Percentiles rank a stretch among this genome's conserved stretches.
Conservation (phyloP, 306 rosid genomes). For the Quercus glauca region DNA sequence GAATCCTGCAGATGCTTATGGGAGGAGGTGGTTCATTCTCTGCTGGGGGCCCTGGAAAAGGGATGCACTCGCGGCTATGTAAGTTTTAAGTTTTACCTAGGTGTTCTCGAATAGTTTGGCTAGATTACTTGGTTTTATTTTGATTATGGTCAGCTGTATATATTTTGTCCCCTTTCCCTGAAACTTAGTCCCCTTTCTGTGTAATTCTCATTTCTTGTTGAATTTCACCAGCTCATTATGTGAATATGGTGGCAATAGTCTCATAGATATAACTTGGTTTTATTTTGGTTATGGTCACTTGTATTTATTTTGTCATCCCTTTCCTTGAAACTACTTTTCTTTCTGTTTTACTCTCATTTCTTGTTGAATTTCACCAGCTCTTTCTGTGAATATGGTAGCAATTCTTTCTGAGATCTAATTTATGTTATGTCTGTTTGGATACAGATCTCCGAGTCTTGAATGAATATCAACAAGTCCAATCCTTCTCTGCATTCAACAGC, state of each 20-base stretch:
- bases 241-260: not conserved
- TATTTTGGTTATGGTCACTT: not conserved
- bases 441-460: conserved; percentile 86
- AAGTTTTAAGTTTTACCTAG: conserved; percentile 52
- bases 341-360: not conserved
- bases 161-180: not conserved
- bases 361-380: conserved; percentile 12
- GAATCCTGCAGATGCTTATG: conserved; percentile 73
- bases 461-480: conserved; percentile 70
- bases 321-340: not conserved
- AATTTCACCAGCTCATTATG: not conserved
- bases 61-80: conserved; percentile 98
- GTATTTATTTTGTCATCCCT: not conserved
- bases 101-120: conserved; percentile 11
- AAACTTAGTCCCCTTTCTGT: not conserved
- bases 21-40: conserved; percentile 98
- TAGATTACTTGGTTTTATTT: conserved; percentile 1
- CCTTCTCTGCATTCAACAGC: conserved; percentile 91
- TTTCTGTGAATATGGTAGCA: not conserved
- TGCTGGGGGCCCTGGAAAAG: conserved; percentile 95
- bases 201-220: conserved; percentile 10
- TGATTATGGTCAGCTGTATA: not conserved
- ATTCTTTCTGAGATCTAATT: conserved; percentile 3
- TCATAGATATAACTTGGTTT: not conserved
- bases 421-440: conserved; percentile 10